phyloP scores from a whole-genome alignment of 1,284 basidiomycete genomes.

The Ganoderma sp. region DNA sequence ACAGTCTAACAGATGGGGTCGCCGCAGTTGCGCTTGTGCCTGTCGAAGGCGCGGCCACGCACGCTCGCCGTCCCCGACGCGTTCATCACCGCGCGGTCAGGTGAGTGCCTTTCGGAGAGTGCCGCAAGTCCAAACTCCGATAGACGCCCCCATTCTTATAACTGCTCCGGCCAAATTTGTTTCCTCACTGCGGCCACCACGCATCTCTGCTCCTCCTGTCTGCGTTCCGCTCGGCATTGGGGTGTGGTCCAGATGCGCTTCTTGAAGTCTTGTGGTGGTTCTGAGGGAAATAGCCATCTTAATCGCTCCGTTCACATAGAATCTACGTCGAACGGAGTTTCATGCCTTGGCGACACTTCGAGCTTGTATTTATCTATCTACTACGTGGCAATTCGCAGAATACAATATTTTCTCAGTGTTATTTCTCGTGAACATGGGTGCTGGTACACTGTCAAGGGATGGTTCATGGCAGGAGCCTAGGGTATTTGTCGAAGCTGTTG shows the following conservation, averaged over 20 bases:
- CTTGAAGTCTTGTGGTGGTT: slow-evolving; percentile 50
- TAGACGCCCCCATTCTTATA: slow-evolving; percentile 23
- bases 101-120: slow-evolving; percentile 12
- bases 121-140: slow-evolving; percentile 24
- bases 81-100: slow-evolving; percentile 28
- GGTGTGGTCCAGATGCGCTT: slow-evolving; percentile 47
- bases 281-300: slow-evolving; percentile 65
- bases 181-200: slow-evolving; percentile 48
- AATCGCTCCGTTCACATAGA: slow-evolving; percentile 77
- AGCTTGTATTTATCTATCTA: slow-evolving; percentile 8
- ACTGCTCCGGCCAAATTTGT: neutral
- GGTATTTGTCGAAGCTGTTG: too few species aligned
- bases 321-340: slow-evolving; percentile 78
- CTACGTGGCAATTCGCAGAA: neutral
- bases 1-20: neutral
- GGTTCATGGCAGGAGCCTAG: too few species aligned
- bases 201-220: slow-evolving; percentile 53
- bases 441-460: too few species aligned
- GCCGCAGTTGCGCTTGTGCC: slow-evolving; percentile 12
- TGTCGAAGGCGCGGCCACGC: slow-evolving; percentile 6
- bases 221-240: slow-evolving; percentile 64
- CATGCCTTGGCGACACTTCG: slow-evolving; percentile 71
- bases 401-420: neutral
- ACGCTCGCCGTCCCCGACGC: slow-evolving; percentile 22
- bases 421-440: neutral